phyloP scores from a whole-genome alignment of 345 rosid species.

The Adansonia digitata region DNA sequence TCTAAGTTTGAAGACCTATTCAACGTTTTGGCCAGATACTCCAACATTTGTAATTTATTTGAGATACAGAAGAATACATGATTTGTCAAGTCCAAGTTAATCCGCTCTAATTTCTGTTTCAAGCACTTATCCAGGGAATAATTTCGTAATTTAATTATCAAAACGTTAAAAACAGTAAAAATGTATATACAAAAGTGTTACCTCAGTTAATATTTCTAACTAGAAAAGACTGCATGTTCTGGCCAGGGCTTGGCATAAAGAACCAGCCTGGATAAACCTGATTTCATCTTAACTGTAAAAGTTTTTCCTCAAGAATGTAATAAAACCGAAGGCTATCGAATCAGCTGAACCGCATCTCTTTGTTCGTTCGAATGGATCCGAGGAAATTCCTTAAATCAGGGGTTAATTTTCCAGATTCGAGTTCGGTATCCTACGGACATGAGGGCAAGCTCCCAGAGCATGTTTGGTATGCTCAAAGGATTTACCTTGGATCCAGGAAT shows the following conservation, averaged over 20 bases:
- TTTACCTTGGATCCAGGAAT: slow-evolving; percentile 97
- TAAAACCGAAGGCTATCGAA: not conserved
- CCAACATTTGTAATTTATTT: too few relatives aligned
- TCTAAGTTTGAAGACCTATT: too few relatives aligned
- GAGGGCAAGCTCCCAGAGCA: slow-evolving; percentile 95
- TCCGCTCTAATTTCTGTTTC: not conserved
- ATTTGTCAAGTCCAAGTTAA: too few relatives aligned
- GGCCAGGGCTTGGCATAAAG: not conserved
- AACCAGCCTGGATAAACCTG: not conserved
- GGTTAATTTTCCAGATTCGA: slow-evolving; percentile 63
- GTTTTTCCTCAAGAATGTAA: not conserved
- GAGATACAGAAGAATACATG: too few relatives aligned
- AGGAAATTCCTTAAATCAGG: slow-evolving; percentile 21
- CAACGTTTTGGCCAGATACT: too few relatives aligned
- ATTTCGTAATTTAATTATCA: not conserved
- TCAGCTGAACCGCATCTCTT: not conserved
- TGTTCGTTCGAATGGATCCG: not conserved
- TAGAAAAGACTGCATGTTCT: not conserved
- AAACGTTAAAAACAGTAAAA: not conserved
- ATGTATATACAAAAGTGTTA: not conserved
- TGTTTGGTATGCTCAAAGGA: slow-evolving; percentile 83
- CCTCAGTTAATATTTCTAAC: not conserved
- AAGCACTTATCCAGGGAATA: not conserved
- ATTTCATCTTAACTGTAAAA: not conserved
- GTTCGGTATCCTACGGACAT: slow-evolving; percentile 90